phyloP scores from a whole-genome alignment of 1,139 yeast genomes.

The Arxiozyma telluris region DNA sequence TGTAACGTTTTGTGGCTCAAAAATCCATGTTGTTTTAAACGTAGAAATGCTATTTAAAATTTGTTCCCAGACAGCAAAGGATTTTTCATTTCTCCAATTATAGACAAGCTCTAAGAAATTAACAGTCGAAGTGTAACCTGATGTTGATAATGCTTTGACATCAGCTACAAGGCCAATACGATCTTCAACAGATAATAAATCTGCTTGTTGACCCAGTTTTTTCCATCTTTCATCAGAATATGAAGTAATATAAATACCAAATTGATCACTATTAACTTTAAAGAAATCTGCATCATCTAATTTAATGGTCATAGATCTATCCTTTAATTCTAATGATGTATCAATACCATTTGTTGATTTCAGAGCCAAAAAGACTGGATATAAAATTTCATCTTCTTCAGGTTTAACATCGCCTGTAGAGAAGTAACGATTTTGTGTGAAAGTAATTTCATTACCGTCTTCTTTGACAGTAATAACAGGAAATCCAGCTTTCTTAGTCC shows the following conservation, averaged over 20 bases:
- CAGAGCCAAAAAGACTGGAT: conserved; percentile 77
- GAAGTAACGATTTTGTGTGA: conserved; percentile 67
- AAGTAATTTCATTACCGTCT: conserved; percentile 38
- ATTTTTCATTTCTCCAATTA: conserved; percentile 58
- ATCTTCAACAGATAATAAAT: conserved; percentile 68
- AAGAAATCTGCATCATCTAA: conserved; percentile 42
- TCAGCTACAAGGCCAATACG: conserved; percentile 83
- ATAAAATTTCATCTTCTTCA: conserved; percentile 61
- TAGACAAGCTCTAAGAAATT: conserved; percentile 56
- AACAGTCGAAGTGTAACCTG: conserved; percentile 64
- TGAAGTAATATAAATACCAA: conserved; percentile 75
- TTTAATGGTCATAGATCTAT: conserved; percentile 44
- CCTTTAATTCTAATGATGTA: conserved; percentile 48
- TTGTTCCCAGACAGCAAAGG: conserved; percentile 73
- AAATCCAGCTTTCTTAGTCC: conserved; percentile 80
- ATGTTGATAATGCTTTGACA: conserved; percentile 60
- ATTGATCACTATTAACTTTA: conserved; percentile 74
- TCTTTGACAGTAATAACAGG: conserved; percentile 65
- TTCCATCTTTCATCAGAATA: conserved; percentile 68
- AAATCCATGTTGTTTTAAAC: conserved; percentile 58
- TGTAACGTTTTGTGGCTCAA: conserved; percentile 50
- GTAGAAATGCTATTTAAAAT: conserved; percentile 48
- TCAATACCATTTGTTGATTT: conserved; percentile 61
- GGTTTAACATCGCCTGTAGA: conserved; percentile 69
- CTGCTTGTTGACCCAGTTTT: conserved; percentile 67